Evolutionary conservation across 2,329 filamentous ascomycete species (phyloP).

Genomic region (Phyllosticta citribraziliensis): DNA sequence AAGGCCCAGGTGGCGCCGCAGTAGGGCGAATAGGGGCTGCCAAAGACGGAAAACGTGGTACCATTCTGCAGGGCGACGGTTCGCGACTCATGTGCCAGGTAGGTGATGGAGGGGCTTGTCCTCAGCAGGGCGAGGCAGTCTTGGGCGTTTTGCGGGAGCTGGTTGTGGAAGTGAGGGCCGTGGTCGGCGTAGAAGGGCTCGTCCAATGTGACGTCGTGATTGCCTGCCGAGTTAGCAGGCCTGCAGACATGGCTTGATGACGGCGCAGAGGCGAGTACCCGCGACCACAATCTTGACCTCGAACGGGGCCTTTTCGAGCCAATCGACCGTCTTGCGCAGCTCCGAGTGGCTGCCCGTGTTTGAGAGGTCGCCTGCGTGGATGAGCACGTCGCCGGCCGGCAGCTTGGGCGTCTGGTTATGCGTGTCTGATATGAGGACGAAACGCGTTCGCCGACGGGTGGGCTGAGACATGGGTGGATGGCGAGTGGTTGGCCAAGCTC

Average conservation of each 20-base stretch:
- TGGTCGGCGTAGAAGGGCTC: slow-evolving; percentile 48
- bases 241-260: neutral
- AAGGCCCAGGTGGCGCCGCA: slow-evolving; percentile 55
- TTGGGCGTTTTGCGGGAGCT: slow-evolving; percentile 41
- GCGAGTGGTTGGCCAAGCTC: no score
- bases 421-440: slow-evolving; percentile 70
- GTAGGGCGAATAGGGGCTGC: slow-evolving; percentile 56
- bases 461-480: neutral
- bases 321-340: slow-evolving; percentile 52
- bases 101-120: slow-evolving; percentile 46
- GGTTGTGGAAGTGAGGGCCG: slow-evolving; percentile 47
- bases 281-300: slow-evolving; percentile 62
- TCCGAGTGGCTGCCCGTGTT: slow-evolving; percentile 55
- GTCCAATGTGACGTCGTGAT: slow-evolving; percentile 67
- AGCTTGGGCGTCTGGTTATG: slow-evolving; percentile 57
- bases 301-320: slow-evolving; percentile 59
- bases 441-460: slow-evolving; percentile 41
- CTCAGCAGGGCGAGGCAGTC: slow-evolving; percentile 46
- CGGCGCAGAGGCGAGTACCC: slow-evolving; percentile 33
- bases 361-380: slow-evolving; percentile 68
- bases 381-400: slow-evolving; percentile 62
- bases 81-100: slow-evolving; percentile 51
- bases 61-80: slow-evolving; percentile 46
- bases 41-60: slow-evolving; percentile 58
- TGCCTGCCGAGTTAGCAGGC: slow-evolving; percentile 40